Evolutionary conservation across 305 asterid genomes (phyloP).

Genomic region (Fraxinus paxiana): DNA sequence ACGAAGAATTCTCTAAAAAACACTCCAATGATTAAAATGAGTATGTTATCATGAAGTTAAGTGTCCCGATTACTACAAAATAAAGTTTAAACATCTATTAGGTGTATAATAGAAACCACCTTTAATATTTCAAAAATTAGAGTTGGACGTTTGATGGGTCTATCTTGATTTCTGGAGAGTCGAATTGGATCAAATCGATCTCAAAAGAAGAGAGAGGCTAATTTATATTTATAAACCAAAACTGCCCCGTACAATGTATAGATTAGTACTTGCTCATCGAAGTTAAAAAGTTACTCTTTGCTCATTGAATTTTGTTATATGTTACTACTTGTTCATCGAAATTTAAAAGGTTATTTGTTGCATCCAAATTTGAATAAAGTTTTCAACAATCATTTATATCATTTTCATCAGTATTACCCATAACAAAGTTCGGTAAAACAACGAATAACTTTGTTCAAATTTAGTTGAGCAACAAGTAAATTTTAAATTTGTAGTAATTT

Average conservation of each 20-base stretch:
- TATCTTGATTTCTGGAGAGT: not conserved
- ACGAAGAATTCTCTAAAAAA: not conserved
- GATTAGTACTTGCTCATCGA: not conserved
- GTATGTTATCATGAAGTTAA: not conserved
- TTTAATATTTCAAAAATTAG: not conserved
- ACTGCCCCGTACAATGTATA: not conserved
- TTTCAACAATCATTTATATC: too few relatives aligned
- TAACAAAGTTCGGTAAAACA: not conserved
- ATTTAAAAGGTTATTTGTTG: too few relatives aligned
- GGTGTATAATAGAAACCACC: not conserved
- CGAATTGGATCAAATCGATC: not conserved
- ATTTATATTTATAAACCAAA: not conserved
- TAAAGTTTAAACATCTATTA: not conserved
- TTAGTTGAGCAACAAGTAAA: not conserved
- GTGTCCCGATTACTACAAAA: not conserved
- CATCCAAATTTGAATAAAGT: not conserved
- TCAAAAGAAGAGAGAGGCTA: not conserved
- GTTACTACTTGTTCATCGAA: too few relatives aligned
- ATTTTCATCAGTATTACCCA: not conserved
- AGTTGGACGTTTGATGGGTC: not conserved
- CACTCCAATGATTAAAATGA: not conserved
- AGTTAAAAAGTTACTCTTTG: not conserved
- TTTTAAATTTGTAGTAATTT: too few relatives aligned
- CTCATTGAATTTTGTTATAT: too few relatives aligned
- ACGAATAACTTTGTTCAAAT: too few relatives aligned